Conservation (phyloP, 2,329 filamentous ascomycete genomes). For the Ophiostoma fasciatum region DNA sequence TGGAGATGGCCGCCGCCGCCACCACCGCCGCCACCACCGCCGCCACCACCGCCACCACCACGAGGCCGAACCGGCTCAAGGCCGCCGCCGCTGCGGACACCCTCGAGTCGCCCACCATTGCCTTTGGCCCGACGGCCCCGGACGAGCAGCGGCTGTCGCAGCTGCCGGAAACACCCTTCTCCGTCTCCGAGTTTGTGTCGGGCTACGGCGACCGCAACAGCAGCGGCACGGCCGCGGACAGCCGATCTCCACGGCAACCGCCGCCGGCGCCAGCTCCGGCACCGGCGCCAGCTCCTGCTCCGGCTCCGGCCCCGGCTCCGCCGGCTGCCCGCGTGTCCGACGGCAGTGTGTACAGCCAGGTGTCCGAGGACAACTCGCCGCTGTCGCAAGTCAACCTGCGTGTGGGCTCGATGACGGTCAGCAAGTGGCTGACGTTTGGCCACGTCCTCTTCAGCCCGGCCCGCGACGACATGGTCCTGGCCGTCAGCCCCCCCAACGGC, state of each 20-base stretch:
- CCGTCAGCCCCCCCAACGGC: constrained; percentile 34
- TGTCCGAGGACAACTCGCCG: constrained; percentile 44
- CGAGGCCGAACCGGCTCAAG: no score
- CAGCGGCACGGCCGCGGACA: constrained; percentile 9
- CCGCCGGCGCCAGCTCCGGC: no score
- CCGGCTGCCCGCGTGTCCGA: constrained; percentile 23
- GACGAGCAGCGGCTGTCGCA: constrained; percentile 11
- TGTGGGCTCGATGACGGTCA: constrained; percentile 69
- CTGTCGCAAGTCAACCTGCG: constrained; percentile 60
- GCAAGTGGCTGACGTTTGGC: constrained; percentile 77
- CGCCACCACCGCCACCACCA: not conserved
- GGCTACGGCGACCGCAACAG: constrained; percentile 25
- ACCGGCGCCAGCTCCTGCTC: no score
- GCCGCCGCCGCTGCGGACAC: not conserved
- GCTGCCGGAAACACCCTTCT: constrained; percentile 26
- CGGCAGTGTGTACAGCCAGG: constrained; percentile 29
- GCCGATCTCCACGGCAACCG: no score
- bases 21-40: no score
- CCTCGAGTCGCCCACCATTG: not conserved
- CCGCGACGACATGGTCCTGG: constrained; percentile 50
- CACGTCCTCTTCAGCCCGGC: constrained; percentile 72
- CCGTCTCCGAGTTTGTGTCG: constrained; percentile 26
- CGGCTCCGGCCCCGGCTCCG: no score
- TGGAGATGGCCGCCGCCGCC: constrained; percentile 27
- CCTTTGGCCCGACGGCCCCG: not conserved